Percentiles rank a stretch among this genome's conserved stretches.
Evolutionary conservation across 31 red algal genomes (phyloP).

Genomic region (Bonnemaisonia californica): DNA sequence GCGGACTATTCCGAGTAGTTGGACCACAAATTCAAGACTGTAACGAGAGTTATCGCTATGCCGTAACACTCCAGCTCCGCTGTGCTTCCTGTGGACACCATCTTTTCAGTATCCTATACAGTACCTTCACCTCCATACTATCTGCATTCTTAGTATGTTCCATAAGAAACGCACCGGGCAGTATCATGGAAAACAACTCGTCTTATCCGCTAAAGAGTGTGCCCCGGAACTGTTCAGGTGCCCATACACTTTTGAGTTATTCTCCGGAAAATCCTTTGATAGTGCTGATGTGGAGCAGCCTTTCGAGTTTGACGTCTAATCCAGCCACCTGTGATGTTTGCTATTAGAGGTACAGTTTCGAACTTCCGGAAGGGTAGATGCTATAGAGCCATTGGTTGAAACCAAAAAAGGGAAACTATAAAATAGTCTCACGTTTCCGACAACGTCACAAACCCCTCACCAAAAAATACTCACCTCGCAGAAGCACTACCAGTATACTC

Average conservation of each 20-base stretch:
- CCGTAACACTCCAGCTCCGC: background rate
- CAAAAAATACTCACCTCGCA: background rate
- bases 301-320: too few relatives aligned
- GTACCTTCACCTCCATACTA: background rate
- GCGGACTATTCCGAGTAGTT: background rate
- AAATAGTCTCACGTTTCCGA: background rate
- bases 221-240: too few relatives aligned
- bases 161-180: background rate
- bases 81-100: background rate
- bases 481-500: background rate
- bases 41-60: background rate
- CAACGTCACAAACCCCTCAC: background rate
- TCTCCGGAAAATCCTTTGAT: too few relatives aligned
- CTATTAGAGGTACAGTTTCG: background rate
- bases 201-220: too few relatives aligned
- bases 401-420: background rate
- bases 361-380: background rate
- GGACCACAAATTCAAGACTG: background rate
- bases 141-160: background rate
- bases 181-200: too few relatives aligned
- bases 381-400: background rate
- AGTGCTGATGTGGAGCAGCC: too few relatives aligned
- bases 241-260: too few relatives aligned
- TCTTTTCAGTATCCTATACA: background rate
- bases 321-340: background rate